Evolutionary conservation across 2,329 filamentous ascomycete genomes (phyloP).

Genomic region (Beauveria caledonica): DNA sequence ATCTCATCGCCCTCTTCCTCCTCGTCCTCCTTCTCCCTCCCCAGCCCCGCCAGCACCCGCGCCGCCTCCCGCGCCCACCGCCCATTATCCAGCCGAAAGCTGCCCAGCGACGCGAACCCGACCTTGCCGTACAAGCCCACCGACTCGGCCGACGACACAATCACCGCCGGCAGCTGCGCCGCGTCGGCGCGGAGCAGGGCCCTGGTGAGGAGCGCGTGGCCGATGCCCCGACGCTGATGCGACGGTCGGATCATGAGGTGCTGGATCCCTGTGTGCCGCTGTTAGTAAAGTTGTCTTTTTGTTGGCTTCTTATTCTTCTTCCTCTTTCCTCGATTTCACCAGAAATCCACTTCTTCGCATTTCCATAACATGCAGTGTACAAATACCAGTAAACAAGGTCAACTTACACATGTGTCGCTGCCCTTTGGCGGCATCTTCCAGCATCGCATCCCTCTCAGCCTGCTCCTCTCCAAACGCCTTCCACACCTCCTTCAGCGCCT

Average conservation of each 20-base stretch:
- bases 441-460: slow-evolving; percentile 16
- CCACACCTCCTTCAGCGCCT: slow-evolving; percentile 17
- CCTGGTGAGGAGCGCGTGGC: slow-evolving; percentile 12
- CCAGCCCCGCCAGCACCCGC: slow-evolving; percentile 7
- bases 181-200: slow-evolving; percentile 12
- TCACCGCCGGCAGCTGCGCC: slow-evolving; percentile 10
- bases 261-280: slow-evolving; percentile 13
- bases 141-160: slow-evolving; percentile 17
- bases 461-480: slow-evolving; percentile 14
- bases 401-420: slow-evolving; percentile 15
- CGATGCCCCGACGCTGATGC: slow-evolving; percentile 16
- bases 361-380: neutral
- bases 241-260: slow-evolving; percentile 18
- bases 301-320: neutral
- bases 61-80: slow-evolving; percentile 14
- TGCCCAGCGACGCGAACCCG: slow-evolving; percentile 15
- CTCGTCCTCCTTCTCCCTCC: no score
- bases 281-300: neutral
- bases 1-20: neutral
- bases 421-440: slow-evolving; percentile 14
- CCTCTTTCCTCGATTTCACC: no score
- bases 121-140: slow-evolving; percentile 14
- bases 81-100: slow-evolving; percentile 16
- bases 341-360: neutral
- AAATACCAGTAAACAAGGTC: neutral